These are phyloP conservation scores for Brassica carinata DNA, from an alignment of 345 rosid genomes.

Conservation along the genomic window DNA sequence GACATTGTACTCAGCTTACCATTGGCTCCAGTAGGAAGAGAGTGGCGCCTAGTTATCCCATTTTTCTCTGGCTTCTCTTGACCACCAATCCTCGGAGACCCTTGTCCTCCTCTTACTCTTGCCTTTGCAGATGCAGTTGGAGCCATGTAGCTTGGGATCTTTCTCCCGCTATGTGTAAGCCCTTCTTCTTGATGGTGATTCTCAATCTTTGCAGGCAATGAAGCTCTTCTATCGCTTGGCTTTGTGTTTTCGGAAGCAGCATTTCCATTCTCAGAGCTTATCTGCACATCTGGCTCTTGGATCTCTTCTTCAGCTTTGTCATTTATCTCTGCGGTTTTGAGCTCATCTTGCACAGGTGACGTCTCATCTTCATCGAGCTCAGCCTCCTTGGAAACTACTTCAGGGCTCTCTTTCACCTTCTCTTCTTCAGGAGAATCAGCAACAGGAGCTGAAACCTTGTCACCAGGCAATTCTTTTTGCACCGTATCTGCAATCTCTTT, in stretches of 20 bases:
- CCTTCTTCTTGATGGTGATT: constrained; percentile 53
- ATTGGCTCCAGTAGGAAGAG: constrained; percentile 67
- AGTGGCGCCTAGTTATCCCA: constrained; percentile 63
- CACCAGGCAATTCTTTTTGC: constrained; percentile 37
- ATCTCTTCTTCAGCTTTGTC: constrained; percentile 48
- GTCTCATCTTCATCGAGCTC: constrained; percentile 32
- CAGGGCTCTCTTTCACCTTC: constrained; percentile 30
- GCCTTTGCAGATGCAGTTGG: constrained; percentile 89
- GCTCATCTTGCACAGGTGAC: constrained; percentile 32
- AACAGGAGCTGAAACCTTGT: constrained; percentile 32
- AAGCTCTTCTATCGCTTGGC: constrained; percentile 61
- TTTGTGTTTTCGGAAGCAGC: constrained; percentile 47
- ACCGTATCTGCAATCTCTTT: constrained; percentile 30
- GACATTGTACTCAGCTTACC: constrained; percentile 60
- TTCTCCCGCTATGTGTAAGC: constrained; percentile 47
- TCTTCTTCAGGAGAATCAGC: constrained; percentile 36
- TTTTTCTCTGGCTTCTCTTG: constrained; percentile 56
- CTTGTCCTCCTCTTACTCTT: constrained; percentile 71
- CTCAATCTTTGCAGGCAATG: constrained; percentile 64
- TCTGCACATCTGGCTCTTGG: constrained; percentile 36
- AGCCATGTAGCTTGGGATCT: constrained; percentile 84
- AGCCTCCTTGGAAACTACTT: constrained; percentile 34
- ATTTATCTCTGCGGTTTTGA: constrained; percentile 40
- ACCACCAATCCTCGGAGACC: constrained; percentile 53
- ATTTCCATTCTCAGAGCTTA: constrained; percentile 44